Percentiles rank a stretch among this genome's conserved stretches.
Conservation (phyloP, 257 asterid genomes). For the Sherardia arvensis region DNA sequence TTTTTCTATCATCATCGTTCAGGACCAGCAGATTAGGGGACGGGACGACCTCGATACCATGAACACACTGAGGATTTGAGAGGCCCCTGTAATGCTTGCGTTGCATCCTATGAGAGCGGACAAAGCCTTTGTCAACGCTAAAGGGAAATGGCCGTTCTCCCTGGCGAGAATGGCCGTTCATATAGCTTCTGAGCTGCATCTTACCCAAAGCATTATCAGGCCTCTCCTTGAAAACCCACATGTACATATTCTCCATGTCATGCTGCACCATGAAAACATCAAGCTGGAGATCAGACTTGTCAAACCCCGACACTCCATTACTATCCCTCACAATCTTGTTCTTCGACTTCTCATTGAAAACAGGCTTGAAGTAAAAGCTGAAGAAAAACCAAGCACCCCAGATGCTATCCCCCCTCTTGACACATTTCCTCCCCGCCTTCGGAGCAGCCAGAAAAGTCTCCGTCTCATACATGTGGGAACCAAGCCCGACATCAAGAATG, state of each 20-base stretch:
- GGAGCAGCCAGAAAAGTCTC: slow-evolving; percentile 50
- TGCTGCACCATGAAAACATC: slow-evolving; percentile 93
- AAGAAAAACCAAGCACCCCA: slow-evolving; percentile 99
- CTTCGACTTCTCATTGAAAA: slow-evolving; percentile 70
- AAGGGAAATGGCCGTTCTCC: slow-evolving; percentile 89
- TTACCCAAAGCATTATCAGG: slow-evolving; percentile 90
- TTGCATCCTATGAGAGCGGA: slow-evolving; percentile 92
- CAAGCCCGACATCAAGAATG: slow-evolving; percentile 78
- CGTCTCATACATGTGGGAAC: slow-evolving; percentile 54
- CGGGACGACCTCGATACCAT: slow-evolving; percentile 71
- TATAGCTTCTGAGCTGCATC: slow-evolving; percentile 92
- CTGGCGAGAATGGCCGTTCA: slow-evolving; percentile 96
- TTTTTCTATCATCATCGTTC: slow-evolving; percentile 62
- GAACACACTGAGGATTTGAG: slow-evolving; percentile 91
- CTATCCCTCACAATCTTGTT: slow-evolving; percentile 58
- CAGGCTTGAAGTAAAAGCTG: slow-evolving; percentile 86
- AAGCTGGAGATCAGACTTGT: slow-evolving; percentile 72
- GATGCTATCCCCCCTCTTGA: slow-evolving; percentile 74
- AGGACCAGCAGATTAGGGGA: slow-evolving; percentile 54
- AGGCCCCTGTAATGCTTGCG: slow-evolving; percentile 89
- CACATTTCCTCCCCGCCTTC: slow-evolving; percentile 55
- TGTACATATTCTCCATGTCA: slow-evolving; percentile 97
- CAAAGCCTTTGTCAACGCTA: slow-evolving; percentile 75
- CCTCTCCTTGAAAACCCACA: slow-evolving; percentile 93
- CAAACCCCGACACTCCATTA: slow-evolving; percentile 74